phyloP scores from a whole-genome alignment of 345 rosid genomes.

The Turritis glabra region DNA sequence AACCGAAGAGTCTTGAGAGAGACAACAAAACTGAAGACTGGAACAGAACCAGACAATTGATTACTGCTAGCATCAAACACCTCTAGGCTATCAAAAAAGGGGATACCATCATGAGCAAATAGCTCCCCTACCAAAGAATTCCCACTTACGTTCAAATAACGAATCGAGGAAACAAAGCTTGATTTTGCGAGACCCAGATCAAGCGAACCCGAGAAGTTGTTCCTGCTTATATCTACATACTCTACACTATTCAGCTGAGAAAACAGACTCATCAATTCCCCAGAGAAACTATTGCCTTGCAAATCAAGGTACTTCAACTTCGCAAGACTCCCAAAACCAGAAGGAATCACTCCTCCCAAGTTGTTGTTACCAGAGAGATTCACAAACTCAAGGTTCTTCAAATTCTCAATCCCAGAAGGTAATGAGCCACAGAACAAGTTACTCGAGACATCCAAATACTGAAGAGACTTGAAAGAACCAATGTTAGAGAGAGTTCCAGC shows the following conservation, averaged over 20 bases:
- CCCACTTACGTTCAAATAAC: constrained; percentile 61
- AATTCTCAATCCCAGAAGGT: constrained; percentile 48
- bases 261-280: constrained; percentile 68
- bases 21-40: constrained; percentile 73
- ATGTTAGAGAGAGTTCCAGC: constrained; percentile 67
- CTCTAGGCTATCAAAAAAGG: constrained; percentile 81
- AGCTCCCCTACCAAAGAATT: constrained; percentile 64
- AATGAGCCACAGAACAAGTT: constrained; percentile 59
- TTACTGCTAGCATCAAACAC: constrained; percentile 88
- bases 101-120: constrained; percentile 77
- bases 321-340: constrained; percentile 51
- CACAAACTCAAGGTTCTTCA: constrained; percentile 50
- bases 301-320: constrained; percentile 65
- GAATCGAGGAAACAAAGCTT: constrained; percentile 64
- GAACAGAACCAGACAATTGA: constrained; percentile 62
- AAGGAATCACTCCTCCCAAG: constrained; percentile 57
- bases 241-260: constrained; percentile 51
- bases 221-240: constrained; percentile 69
- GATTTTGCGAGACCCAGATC: constrained; percentile 69
- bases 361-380: constrained; percentile 57
- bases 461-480: constrained; percentile 53
- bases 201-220: constrained; percentile 70
- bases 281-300: constrained; percentile 59
- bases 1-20: constrained; percentile 75
- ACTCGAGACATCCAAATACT: constrained; percentile 58